Base-by-base conservation (phyloP, 2,329 filamentous ascomycete species). In the Onygena corvina region DNA sequence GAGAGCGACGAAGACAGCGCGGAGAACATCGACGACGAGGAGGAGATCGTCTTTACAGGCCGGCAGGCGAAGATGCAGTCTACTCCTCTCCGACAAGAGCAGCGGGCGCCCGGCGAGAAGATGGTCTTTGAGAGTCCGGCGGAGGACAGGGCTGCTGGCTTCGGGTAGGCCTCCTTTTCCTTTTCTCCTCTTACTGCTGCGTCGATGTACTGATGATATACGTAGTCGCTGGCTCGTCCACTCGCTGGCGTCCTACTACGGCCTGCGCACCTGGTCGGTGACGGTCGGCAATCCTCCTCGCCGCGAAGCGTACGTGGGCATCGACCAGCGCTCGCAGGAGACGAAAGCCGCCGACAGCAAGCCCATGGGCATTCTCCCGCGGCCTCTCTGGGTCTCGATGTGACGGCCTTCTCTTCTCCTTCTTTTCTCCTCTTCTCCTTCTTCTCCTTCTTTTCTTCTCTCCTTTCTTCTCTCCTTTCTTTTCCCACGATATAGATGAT, bases 221-320 rank as follows among this genome's bases (percentile, higher is more conserved):
- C n/a, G n/a, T 53, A 90, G 85, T 57, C 84, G 90, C 55, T 96
- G 89, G 85, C 77, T 96, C 48, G 86, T 93, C 1, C 89, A 96
- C 66, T 84, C 86, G 51, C 89, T 96, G 54, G 90, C 86, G 7
- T 79, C 83, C 34, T 96, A 96, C 65, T 96, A 96, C 62, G 89
- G 88, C 38, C 75, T 95, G 50, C 77, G 81, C 53, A 94, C 89
- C 16, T 87, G 81, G 71, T 89, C 85, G 3, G 78, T 90, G 52
- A 84, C 83, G 0, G 75, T 83, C 1, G 81, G 80, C 27, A 74
- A 80, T 55, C 83, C 86, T 2, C 76, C 80, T 11, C 77, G 82
- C 47, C 78, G 86, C 47, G 83, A 92, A 54, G 87, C 92, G 5
- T 94, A 93, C 59, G 81, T 95, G 18, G 85, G 84, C 2, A 70